Evolutionary conservation across 768 basidiomycete genomes (phyloP), one percentile per base, ranked within the genome.

Genomic region (Hericium rajendrae): DNA sequence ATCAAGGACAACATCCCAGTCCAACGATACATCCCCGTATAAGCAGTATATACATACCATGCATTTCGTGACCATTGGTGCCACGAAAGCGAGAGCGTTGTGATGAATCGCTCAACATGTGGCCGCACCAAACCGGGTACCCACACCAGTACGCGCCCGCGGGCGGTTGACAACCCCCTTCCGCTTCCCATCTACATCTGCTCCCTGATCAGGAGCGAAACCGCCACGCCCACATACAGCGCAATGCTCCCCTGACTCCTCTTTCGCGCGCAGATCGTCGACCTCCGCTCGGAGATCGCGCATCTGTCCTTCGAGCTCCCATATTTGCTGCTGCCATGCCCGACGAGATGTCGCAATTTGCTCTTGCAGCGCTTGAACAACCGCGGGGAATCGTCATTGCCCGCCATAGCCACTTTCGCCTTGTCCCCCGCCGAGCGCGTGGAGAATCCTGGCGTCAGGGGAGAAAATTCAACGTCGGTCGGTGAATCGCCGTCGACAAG

Each of bases 291-390:
- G 84, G 57, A 92, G 72, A 66, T 85, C 84, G 51, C 79, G 79
- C 48, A 91, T 78, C 66, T 87, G 85, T 12, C 80, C 78, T 65
- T 87, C 87, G 53, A 91, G 71, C 65, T 90, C 88, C 83, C 79
- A 82, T 53, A 89, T 78, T 58, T 86, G 83, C 57, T 75, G 78
- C 64, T 88, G 85, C 84, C 85, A 89, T 20, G 78, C 79, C 61
- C 78, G 76, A 55, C 84, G 82, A 24, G 82, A 70, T 9, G 74
- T 72, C 39, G 71, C 64, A 39, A 89, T 72, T 66, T 88, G 82
- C 37, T 86, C 81, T 64, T 83, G 86, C 38, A 88, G 69, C 18
- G 75, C 71, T 58, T 75, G 74, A 40, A 86, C 73, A 32, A 78
- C 68, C 22, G 74, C 62, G 48, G 75, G 67, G 78, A 78, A 55